A percentile compares a stretch with the other conserved stretches of the same genome.
Evolutionary conservation across 306 rosid species (phyloP).

Genomic region (Castanea mollissima): DNA sequence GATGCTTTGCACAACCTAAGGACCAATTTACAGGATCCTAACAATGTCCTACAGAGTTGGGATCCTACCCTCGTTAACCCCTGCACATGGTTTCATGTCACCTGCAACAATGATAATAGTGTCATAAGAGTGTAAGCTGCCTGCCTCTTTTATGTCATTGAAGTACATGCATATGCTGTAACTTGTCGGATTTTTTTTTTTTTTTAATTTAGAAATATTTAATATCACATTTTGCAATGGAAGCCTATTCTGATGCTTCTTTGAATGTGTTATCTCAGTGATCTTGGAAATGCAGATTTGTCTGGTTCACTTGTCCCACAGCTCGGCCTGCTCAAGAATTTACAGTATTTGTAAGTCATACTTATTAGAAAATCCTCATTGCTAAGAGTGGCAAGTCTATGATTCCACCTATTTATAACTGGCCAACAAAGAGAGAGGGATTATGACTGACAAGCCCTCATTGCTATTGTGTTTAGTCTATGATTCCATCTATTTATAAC

Average conservation of each 20-base stretch:
- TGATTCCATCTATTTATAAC: too few relatives aligned
- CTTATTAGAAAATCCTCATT: not conserved
- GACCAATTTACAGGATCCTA: conserved; percentile 85
- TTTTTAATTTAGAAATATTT: not conserved
- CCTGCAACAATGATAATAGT: conserved; percentile 96
- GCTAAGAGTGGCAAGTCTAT: too few relatives aligned
- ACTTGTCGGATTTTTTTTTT: not conserved
- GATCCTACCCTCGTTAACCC: conserved; percentile 99
- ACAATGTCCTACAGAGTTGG: conserved; percentile 98
- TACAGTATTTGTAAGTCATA: conserved; percentile 85
- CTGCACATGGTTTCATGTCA: conserved; percentile 98
- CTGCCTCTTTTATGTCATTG: conserved; percentile 18
- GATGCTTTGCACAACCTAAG: conserved; percentile 95
- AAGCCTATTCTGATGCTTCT: conserved; percentile 18
- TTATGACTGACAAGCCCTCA: too few relatives aligned
- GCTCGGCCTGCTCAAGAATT: conserved; percentile 94
- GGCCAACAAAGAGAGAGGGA: too few relatives aligned
- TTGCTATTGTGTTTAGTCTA: too few relatives aligned
- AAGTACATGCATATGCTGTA: conserved; percentile 9
- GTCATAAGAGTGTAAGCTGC: conserved; percentile 91
- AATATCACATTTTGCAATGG: conserved; percentile 6
- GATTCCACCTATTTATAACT: too few relatives aligned
- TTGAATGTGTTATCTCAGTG: conserved; percentile 51
- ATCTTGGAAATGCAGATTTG: conserved; percentile 94
- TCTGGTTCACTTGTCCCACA: conserved; percentile 95